Conservation (phyloP, 2,329 filamentous ascomycete genomes). For the Penicillium oxalicum region DNA sequence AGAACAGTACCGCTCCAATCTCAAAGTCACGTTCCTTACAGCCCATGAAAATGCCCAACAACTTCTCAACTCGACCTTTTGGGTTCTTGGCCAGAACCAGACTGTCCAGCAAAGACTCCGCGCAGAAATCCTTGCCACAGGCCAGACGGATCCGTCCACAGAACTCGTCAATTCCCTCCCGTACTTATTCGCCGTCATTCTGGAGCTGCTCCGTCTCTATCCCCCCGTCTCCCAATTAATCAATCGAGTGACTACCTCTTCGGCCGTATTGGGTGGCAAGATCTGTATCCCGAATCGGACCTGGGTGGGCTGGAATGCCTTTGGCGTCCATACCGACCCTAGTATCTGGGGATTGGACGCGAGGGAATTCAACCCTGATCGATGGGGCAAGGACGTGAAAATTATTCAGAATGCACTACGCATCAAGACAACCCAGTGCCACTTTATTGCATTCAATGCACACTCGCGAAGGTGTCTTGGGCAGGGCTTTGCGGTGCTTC, state of each 20-base stretch:
- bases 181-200: slow-evolving; percentile 41
- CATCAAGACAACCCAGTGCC: slow-evolving; percentile 21
- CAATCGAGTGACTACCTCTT: slow-evolving; percentile 36
- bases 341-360: slow-evolving; percentile 29
- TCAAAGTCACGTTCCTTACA: slow-evolving; percentile 38
- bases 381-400: slow-evolving; percentile 34
- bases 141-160: slow-evolving; percentile 12
- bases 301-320: slow-evolving; percentile 40
- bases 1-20: slow-evolving; percentile 38
- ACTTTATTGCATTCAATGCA: slow-evolving; percentile 29
- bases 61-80: slow-evolving; percentile 33
- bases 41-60: slow-evolving; percentile 42
- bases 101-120: slow-evolving; percentile 29
- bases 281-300: slow-evolving; percentile 34
- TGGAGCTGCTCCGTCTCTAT: slow-evolving; percentile 45
- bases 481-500: slow-evolving; percentile 25
- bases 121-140: slow-evolving; percentile 23
- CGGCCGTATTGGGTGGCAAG: slow-evolving; percentile 22
- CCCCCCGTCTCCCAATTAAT: slow-evolving; percentile 48
- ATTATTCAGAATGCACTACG: slow-evolving; percentile 24
- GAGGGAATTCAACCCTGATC: slow-evolving; percentile 30
- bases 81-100: slow-evolving; percentile 33
- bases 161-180: slow-evolving; percentile 35
- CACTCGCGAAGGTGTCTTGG: slow-evolving; percentile 26
- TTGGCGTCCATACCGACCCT: slow-evolving; percentile 36